These are phyloP conservation scores for Fusarium sterilihyphosum DNA, from an alignment of 2,329 filamentous ascomycete genomes.

Conservation along the genomic window DNA sequence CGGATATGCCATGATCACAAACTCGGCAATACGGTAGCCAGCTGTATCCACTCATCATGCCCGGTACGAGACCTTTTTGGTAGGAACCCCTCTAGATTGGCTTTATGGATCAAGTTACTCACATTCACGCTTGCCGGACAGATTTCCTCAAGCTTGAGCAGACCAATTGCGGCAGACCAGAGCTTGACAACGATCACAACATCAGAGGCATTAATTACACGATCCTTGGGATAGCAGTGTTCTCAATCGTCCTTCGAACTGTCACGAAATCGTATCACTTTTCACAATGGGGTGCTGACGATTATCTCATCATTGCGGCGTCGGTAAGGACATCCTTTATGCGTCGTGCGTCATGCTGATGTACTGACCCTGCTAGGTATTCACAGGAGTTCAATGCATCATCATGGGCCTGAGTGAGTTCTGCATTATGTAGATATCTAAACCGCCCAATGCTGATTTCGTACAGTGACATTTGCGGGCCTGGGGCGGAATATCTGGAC, in stretches of 20 bases:
- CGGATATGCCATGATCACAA: neutral
- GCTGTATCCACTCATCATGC: neutral
- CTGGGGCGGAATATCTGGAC: neutral
- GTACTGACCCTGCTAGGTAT: neutral
- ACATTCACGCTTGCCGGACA: neutral
- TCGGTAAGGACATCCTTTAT: neutral
- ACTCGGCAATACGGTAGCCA: neutral
- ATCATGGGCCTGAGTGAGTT: neutral
- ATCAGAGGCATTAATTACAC: neutral
- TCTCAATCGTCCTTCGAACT: neutral
- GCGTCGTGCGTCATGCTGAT: rapidly evolving
- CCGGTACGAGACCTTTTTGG: neutral
- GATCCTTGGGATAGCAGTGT: neutral
- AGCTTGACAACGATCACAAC: neutral
- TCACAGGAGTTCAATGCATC: neutral
- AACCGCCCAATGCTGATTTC: rapidly evolving
- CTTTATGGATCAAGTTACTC: neutral
- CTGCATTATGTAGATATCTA: rapidly evolving
- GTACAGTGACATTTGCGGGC: neutral
- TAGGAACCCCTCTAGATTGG: neutral
- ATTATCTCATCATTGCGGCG: neutral
- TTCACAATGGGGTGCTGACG: slow-evolving; percentile 1
- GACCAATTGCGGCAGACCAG: neutral
- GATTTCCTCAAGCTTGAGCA: neutral
- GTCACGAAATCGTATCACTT: neutral